phyloP scores from a whole-genome alignment of 768 basidiomycete species.

The Suillus hirtellus region DNA sequence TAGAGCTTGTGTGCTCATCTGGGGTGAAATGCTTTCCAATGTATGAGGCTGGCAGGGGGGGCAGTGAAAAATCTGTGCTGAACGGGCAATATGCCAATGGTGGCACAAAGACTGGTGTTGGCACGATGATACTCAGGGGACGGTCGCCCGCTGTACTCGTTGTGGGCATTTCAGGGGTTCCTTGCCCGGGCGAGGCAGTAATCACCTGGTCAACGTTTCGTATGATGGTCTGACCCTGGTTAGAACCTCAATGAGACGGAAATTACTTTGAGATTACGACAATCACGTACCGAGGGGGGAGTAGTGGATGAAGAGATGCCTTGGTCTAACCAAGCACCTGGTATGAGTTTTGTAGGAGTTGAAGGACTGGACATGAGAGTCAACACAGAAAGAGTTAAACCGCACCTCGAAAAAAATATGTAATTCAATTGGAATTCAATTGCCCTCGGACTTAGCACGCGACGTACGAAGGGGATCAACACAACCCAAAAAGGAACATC shows the following conservation, averaged over 20 bases:
- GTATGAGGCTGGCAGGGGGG: slow-evolving; percentile 30
- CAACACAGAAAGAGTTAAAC: slow-evolving; percentile 12
- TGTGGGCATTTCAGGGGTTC: not conserved
- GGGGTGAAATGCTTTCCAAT: slow-evolving; percentile 24
- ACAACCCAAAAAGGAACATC: slow-evolving; percentile 20
- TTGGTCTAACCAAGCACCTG: slow-evolving; percentile 27
- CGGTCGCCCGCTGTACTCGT: not conserved
- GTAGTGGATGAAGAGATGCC: not conserved
- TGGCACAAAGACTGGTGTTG: slow-evolving; percentile 22
- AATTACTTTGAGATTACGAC: not conserved
- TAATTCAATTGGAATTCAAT: not conserved
- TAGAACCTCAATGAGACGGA: not conserved
- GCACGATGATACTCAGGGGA: slow-evolving; percentile 33
- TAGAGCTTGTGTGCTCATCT: slow-evolving; percentile 16
- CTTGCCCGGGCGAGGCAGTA: not conserved
- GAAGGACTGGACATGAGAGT: slow-evolving; percentile 18
- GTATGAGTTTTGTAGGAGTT: slow-evolving; percentile 20
- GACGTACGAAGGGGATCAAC: slow-evolving; percentile 21
- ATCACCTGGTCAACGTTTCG: not conserved
- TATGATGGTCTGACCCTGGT: not conserved
- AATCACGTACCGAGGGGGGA: not conserved
- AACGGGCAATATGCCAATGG: slow-evolving; percentile 36
- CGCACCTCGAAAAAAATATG: not conserved
- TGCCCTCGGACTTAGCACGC: slow-evolving; percentile 16
- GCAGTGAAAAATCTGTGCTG: slow-evolving; percentile 32